phyloP scores from a whole-genome alignment of 192 early-diverging fungal genomes.

The Haplosporangium gracile region DNA sequence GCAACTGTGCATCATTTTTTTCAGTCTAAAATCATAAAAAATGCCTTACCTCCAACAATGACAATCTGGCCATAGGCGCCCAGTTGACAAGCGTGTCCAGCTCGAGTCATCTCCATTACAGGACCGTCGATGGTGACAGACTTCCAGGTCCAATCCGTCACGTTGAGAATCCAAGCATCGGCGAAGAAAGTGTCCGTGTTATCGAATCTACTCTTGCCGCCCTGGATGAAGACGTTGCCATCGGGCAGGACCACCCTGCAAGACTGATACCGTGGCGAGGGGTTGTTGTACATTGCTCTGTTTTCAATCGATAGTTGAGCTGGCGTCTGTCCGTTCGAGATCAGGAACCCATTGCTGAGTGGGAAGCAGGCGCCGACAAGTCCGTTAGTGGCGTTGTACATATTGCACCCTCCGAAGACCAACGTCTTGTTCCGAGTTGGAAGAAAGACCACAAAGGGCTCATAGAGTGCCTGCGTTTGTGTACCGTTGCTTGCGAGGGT shows the following conservation, averaged over 20 bases:
- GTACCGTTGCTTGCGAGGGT: slow-evolving; percentile 10
- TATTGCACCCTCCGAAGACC: slow-evolving; percentile 39
- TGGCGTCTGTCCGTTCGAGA: slow-evolving; percentile 10
- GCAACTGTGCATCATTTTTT: not conserved
- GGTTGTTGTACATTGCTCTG: not conserved
- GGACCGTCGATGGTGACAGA: slow-evolving; percentile 12
- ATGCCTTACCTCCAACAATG: slow-evolving; percentile 39
- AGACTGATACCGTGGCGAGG: slow-evolving; percentile 18
- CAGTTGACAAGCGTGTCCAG: slow-evolving; percentile 42
- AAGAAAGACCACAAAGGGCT: slow-evolving; percentile 24
- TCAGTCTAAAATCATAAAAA: not conserved
- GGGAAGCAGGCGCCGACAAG: not conserved
- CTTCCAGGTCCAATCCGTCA: slow-evolving; percentile 22
- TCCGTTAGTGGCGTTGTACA: not conserved
- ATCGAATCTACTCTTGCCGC: slow-evolving; percentile 13
- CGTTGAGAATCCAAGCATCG: slow-evolving; percentile 43
- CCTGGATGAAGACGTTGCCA: slow-evolving; percentile 44
- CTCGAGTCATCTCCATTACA: slow-evolving; percentile 15
- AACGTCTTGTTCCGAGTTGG: slow-evolving; percentile 25
- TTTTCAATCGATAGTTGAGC: not conserved
- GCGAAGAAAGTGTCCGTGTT: not conserved
- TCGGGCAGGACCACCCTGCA: slow-evolving; percentile 26
- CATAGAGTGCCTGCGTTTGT: slow-evolving; percentile 11
- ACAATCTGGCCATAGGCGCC: slow-evolving; percentile 49
- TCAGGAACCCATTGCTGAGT: slow-evolving; percentile 10